Evolutionary conservation across 306 rosid species (phyloP).

Genomic region (Prunus mume): DNA sequence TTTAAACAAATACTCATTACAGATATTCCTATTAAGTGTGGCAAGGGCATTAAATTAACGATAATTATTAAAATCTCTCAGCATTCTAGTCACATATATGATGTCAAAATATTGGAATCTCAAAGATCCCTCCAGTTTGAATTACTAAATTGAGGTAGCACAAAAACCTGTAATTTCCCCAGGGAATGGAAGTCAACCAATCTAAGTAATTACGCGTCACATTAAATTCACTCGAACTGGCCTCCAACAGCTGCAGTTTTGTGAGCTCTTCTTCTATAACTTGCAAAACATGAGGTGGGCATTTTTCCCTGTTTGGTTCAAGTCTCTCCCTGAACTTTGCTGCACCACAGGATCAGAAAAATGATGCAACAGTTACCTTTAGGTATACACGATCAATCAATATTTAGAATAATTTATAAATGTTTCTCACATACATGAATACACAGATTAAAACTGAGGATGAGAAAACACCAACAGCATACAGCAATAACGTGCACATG

Average conservation of each 20-base stretch:
- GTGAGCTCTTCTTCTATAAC: conserved; percentile 97
- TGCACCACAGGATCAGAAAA: conserved; percentile 27
- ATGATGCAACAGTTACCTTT: conserved; percentile 18
- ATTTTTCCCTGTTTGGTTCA: conserved; percentile 90
- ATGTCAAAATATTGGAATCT: not conserved
- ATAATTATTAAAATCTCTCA: not conserved
- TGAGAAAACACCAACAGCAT: conserved; percentile 12
- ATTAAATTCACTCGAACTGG: conserved; percentile 97
- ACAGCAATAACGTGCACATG: not conserved
- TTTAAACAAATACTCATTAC: not conserved
- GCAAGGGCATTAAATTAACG: not conserved
- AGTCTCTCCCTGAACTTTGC: conserved; percentile 92
- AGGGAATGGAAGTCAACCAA: conserved; percentile 97
- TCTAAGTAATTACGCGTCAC: conserved; percentile 97
- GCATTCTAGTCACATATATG: not conserved
- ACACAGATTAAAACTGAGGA: conserved; percentile 7
- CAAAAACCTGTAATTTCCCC: conserved; percentile 93
- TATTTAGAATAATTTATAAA: conserved; percentile 16
- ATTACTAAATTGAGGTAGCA: conserved; percentile 2
- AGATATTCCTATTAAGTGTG: not conserved
- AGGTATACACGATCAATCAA: conserved; percentile 9
- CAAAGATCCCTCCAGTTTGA: not conserved
- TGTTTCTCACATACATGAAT: not conserved
- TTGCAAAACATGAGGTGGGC: conserved; percentile 89
- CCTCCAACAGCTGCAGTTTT: conserved; percentile 87